These are phyloP conservation scores for Cordyceps militaris DNA, from an alignment of 2,329 filamentous ascomycete genomes.

Conservation along the genomic window DNA sequence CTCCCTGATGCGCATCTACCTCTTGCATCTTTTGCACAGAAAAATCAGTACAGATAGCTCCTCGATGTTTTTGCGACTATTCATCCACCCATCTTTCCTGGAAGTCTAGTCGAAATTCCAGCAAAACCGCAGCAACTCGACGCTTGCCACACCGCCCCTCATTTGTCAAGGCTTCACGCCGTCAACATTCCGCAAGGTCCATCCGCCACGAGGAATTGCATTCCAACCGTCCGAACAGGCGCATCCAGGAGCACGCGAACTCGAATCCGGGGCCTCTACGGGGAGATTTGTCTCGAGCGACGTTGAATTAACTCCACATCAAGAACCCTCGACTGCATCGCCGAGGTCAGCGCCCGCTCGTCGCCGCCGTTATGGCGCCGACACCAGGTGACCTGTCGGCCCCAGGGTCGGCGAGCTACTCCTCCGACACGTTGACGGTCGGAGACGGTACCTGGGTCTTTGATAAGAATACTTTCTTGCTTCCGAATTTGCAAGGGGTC, in stretches of 20 bases:
- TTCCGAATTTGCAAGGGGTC: conserved; percentile 68
- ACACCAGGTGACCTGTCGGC: conserved; percentile 54
- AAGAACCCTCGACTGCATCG: not conserved
- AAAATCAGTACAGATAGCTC: not conserved
- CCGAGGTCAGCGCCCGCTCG: conserved; percentile 15
- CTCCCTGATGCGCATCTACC: not conserved
- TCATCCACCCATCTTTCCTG: not conserved
- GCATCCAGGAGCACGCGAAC: not conserved
- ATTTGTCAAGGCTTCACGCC: not conserved
- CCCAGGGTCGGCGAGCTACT: conserved; percentile 65
- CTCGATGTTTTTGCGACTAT: not conserved
- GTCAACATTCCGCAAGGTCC: conserved; percentile 4
- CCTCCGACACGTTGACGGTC: conserved; percentile 66
- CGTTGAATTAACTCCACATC: not conserved
- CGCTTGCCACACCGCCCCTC: conserved; percentile 6
- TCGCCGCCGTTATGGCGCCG: conserved; percentile 53
- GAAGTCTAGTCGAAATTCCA: not conserved
- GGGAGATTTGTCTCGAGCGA: not conserved
- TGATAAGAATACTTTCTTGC: conserved; percentile 65
- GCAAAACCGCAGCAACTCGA: not conserved
- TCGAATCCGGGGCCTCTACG: not conserved
- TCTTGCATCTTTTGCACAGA: not conserved
- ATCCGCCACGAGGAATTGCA: conserved; percentile 1
- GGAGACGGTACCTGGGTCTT: conserved; percentile 83
- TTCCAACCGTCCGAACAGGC: conserved; percentile 1